Base-by-base conservation (phyloP, 352 stramenopile species). In the Phytophthora sojae region DNA sequence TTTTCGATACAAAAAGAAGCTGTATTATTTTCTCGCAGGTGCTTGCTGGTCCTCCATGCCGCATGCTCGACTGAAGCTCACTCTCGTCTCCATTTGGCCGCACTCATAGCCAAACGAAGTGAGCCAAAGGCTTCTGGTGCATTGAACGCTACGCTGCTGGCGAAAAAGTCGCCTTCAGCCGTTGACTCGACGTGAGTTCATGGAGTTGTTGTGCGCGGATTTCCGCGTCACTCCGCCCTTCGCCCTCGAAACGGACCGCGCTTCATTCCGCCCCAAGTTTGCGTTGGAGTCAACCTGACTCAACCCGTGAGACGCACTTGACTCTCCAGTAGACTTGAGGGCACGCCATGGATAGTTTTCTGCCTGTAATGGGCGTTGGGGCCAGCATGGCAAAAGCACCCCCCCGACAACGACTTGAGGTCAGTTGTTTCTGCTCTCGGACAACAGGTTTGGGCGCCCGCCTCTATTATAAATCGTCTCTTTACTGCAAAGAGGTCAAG, bases 401-500 rank as follows among this genome's bases (percentile, higher is more conserved):
- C 51, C 47, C 56, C 59, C 51, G 47, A 71, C 55, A 71, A 61
- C 67, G 39, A 60, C 39, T 39, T 57, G 26, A 64, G 50, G 59
- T 59, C 30, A 26, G 44, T 25, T 73, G 65, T 57, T 55, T 56
- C 39, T 47, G 55, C 39, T 26, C 55, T 25, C 37, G 5, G 37
- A 45, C 65, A 47, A 49, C 25, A 11, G 59, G 55, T 17, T 62
- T 67, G 58, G 29, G n/a, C 39, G 64, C 59, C 58, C 65, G 60
- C 57, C 55, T 71, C 65, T 37, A 44, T 17, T 3, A 11, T 44
- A 35, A 75, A 23, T 26, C 58, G 49, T 69, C 42, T 69, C 42
- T 78, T 57, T 70, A 47, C 47, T 50, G 52, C 65, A 61, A 64
- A 44, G 64, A 49, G 44, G 45, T 71, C 64, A 77, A 67, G 45